Percentiles rank a stretch among this genome's conserved stretches.
Conservation (phyloP, 1,284 basidiomycete genomes). For the Tilletia walkeri region DNA sequence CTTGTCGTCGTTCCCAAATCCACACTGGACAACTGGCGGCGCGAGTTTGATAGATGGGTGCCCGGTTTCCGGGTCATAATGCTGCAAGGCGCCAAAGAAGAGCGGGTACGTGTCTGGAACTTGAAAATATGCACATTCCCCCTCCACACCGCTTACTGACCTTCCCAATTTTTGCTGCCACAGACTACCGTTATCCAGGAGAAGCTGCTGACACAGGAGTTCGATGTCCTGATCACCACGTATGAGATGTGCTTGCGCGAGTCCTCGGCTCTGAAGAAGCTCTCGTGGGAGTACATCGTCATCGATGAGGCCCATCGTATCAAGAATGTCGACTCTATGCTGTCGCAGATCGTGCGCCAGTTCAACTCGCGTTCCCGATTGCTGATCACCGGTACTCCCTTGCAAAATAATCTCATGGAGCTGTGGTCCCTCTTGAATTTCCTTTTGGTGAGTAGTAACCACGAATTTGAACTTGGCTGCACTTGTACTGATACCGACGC, state of each 20-base stretch:
- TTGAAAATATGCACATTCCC: neutral
- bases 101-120: conserved; percentile 62
- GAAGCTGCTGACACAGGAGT: conserved; percentile 79
- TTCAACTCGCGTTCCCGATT: conserved; percentile 85
- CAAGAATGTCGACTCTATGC: conserved; percentile 96
- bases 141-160: neutral
- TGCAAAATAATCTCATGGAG: conserved; percentile 97
- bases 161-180: neutral
- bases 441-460: conserved; percentile 28
- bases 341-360: conserved; percentile 89
- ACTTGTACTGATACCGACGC: conserved; percentile 25
- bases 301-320: conserved; percentile 99
- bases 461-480: neutral
- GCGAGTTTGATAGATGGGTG: conserved; percentile 91
- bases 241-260: conserved; percentile 98
- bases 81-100: conserved; percentile 84
- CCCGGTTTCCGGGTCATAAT: conserved; percentile 75
- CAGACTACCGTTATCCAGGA: conserved; percentile 69
- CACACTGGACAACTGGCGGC: conserved; percentile 92
- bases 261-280: conserved; percentile 84
- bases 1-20: conserved; percentile 96
- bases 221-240: conserved; percentile 91
- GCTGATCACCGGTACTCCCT: conserved; percentile 92
- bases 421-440: conserved; percentile 94
- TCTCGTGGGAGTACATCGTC: conserved; percentile 95